Base-by-base conservation (phyloP, 495 filamentous ascomycete genomes). In the Oleoguttula mirabilis region DNA sequence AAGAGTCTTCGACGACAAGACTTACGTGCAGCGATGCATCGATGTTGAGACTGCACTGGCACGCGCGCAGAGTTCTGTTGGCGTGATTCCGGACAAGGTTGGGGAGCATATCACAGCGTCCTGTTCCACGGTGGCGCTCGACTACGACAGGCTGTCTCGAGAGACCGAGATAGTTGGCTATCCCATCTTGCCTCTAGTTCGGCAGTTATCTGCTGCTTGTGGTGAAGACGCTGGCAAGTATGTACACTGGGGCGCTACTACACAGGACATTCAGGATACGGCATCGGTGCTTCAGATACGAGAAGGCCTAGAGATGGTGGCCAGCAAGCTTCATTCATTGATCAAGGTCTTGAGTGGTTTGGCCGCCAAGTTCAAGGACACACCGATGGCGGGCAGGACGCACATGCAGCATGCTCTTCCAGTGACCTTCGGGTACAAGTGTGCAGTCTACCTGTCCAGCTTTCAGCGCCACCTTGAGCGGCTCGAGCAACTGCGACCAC, bases 111-210 rank as follows among this genome's bases (percentile, higher is more conserved):
- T 72, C 3, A 67, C 68, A 1, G 34, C 55, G 4, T 55, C 55
- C 34, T 53, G 62, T 14, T 45, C 51, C 21, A 49, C 48, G 21
- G 45, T 57, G 8, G 48, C 52, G 10, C 51, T 69, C 10, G 62
- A 67, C 46, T 62, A 61, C 28, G 63, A 70, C 3, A 49, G 60
- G 12, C 49, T 72, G 3, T 56, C 58, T 17, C 46, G 51, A 17
- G 66, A 73, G 42, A 73, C 69, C 0, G 68, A 70, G 40, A 69
- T 70, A 32, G 68, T 73, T 15, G 68, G 68, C 14, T 73, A 73
- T 39, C 69, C 68, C 2, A 66, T 73, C 35, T 57, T 73, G 1
- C 69, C 69, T 1, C 55, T 73, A 16, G 62, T 73, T 1, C 58
- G 63, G 28, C 69, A 71, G 39, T 51, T 72, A 1, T 58, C 59